These are phyloP conservation scores for Ulota crispa DNA, from an alignment of 225 moss, liverwort and hornwort genomes.

Conservation along the genomic window DNA sequence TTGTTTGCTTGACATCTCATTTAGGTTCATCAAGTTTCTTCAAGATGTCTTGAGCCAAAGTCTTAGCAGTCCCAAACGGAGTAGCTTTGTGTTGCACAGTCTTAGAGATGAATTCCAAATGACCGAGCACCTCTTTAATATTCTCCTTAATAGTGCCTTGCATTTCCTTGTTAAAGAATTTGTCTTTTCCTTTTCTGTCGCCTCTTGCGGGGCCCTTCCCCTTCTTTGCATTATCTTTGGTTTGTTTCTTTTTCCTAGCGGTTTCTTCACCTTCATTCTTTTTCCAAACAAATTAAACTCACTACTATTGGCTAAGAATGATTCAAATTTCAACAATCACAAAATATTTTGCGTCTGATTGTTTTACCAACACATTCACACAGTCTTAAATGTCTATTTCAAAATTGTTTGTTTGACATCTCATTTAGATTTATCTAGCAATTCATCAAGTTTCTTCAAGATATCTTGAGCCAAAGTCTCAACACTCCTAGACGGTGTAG, in stretches of 20 bases:
- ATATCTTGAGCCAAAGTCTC: background rate
- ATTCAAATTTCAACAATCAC: no score
- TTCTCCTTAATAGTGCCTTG: conserved; percentile 31
- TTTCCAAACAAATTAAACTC: no score
- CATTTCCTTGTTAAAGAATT: conserved; percentile 26
- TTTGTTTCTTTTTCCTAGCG: background rate
- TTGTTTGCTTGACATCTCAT: accelerated
- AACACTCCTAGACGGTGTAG: background rate
- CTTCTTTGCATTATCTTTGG: background rate
- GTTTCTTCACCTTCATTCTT: background rate
- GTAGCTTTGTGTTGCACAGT: conserved; percentile 26
- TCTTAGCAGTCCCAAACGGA: background rate
- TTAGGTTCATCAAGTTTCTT: background rate
- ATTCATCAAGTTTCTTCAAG: no score
- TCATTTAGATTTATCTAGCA: no score
- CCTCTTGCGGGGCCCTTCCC: background rate
- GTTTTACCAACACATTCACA: no score
- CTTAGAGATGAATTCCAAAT: conserved; percentile 33
- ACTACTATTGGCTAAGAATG: no score
- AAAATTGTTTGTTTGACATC: no score
- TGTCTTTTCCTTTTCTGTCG: background rate
- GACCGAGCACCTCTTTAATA: conserved; percentile 31
- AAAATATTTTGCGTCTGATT: no score
- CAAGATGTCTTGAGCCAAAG: background rate
- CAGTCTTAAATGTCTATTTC: no score